phyloP scores from a whole-genome alignment of 306 rosid species.

The Cucumis melo region DNA sequence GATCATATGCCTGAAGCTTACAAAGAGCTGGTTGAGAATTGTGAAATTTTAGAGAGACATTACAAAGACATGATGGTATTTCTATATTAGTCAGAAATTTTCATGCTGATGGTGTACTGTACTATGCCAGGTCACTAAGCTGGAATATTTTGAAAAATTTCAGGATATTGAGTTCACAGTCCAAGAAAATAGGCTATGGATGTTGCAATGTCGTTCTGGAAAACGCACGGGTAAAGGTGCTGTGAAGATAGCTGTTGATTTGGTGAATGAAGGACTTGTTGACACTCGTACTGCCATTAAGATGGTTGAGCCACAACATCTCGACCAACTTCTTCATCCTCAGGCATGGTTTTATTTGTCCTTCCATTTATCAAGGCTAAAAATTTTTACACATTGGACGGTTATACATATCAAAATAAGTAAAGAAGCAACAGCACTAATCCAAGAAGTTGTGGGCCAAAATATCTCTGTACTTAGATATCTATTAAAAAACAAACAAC shows the following conservation, averaged over 20 bases:
- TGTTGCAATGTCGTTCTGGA: conserved; percentile 92
- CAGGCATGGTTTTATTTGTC: conserved; percentile 36
- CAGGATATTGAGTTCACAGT: conserved; percentile 99
- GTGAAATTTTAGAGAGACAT: conserved; percentile 78
- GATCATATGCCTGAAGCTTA: conserved; percentile 84
- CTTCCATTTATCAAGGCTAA: background rate
- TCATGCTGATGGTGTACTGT: background rate
- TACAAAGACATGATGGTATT: conserved; percentile 97
- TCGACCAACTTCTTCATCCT: conserved; percentile 93
- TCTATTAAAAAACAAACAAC: background rate
- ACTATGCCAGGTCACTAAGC: background rate
- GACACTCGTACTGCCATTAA: conserved; percentile 58
- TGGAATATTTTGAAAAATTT: background rate
- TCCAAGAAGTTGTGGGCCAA: background rate
- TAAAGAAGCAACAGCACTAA: background rate
- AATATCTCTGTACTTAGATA: background rate
- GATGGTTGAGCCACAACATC: conserved; percentile 93
- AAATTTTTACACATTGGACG: background rate
- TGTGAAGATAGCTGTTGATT: conserved; percentile 81
- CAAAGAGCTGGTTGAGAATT: conserved; percentile 78
- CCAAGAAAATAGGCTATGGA: conserved; percentile 91
- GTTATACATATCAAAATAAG: background rate
- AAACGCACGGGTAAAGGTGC: conserved; percentile 95
- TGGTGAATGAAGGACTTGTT: conserved; percentile 78
- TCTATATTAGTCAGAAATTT: background rate